Base-by-base conservation (phyloP, 306 rosid genomes). In the Cicer judaicum region DNA sequence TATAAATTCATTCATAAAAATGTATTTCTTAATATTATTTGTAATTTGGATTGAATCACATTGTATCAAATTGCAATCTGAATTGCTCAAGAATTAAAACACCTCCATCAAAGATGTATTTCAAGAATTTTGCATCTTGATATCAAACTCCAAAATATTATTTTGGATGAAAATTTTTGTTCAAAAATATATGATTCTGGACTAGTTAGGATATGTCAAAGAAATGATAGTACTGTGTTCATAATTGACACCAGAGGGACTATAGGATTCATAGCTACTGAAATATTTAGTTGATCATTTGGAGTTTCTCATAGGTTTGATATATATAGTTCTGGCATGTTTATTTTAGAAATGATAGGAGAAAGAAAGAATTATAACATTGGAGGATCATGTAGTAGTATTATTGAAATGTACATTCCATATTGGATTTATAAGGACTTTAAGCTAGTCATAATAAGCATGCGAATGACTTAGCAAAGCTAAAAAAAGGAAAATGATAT, bases 101-200 rank as follows among this genome's bases (percentile, higher is more conserved):
- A 34, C 60, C 69, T 85, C 24, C 87, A 84, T 18, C 70, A 60
- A 34, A 11, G 65, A 6, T 60, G 43, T 60, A 60, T 1, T 34
- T 34, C 65, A 60, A 34, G 43, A 10, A 60, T 60, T 12, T 13
- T 62, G 7, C 24, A 62, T 79, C 87, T 78, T 75, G 83, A 56
- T 65, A 79, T 79, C 5, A 79, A 79, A 47, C 83, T 79, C 1
- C 74, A 79, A 72, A 79, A 72, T 0, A 73, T 48, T 49, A 75
- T 77, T 1, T 49, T 74, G 66, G 81, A 78, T 24, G 46, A 73
- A 46, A 34, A 71, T 15, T 70, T 78, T 15, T 62, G 72, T 7
- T 83, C 78, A 8, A 84, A 80, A 63, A 80, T 77, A 0, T 74
- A 83, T 3, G 85, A 84, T 64, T 84, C 80, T 56, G 83, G 85